Base-by-base conservation (phyloP, 805 yeast genomes). In the Lipomyces yamadae region DNA sequence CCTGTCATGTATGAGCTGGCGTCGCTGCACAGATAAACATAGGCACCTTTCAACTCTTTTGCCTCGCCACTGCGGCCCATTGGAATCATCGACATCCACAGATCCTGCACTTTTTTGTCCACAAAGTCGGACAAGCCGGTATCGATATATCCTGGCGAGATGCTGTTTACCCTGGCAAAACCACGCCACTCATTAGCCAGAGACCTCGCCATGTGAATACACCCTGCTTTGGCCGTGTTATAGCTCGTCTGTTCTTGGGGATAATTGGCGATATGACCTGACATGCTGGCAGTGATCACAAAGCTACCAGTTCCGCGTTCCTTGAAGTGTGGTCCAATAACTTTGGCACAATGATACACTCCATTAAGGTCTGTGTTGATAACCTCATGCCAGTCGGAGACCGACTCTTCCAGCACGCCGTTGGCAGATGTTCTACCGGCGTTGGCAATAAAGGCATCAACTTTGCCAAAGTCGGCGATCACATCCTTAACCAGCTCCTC, bases 211-310 rank as follows among this genome's bases (percentile, higher is more conserved):
- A 90, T 81, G 75, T 91, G 95, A 70, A 87, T 76, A 30, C 89
- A 87, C 7, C 86, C 96, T 48, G 96, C 96, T 81, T 91, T 91
- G 71, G 92, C 37, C 8, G 91, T 90, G 74, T 91, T 91, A 81
- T 91, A 91, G 39, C 88, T 85, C 7, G 96, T 89, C 79, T 91
- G 97, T 75, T 86, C 81, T 77, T 92, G 93, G 32, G 97, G 97
- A 67, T 86, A 85, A 76, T 91, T 91, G 72, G 86, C 93, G 72
- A 92, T 87, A 78, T 88, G 92, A 10, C 89, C 97, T 30, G 95
- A 89, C 90, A 92, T 91, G 52, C 96, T 90, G 2, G 95, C 91
- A 2, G 97, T 91, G 77, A 89, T 82, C 71, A 92, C 86, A 72
- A 92, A 81, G 1, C 94, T 88, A 32, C 97, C 97, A 64, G 77